Conservation (phyloP, 2,329 filamentous ascomycete genomes). For the Penicillium frequentans region DNA sequence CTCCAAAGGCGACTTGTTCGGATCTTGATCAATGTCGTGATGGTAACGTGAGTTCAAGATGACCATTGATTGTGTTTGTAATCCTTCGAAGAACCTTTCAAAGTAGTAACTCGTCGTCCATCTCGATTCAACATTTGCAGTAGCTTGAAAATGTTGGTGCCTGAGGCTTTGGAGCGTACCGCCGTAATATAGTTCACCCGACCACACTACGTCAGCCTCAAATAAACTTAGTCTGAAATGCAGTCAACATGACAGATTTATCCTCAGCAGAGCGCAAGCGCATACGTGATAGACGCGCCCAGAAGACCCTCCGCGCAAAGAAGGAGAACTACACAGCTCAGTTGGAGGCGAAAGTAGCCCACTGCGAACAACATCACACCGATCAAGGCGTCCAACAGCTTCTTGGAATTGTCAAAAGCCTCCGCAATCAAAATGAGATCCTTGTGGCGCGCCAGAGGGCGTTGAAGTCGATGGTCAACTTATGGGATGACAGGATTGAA, state of each 20-base stretch:
- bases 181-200: neutral
- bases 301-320: neutral
- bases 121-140: too few species aligned
- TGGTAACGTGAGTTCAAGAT: too few species aligned
- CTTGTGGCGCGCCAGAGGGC: slow-evolving; percentile 18
- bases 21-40: too few species aligned
- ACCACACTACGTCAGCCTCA: neutral
- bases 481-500: slow-evolving; percentile 18
- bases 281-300: neutral
- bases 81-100: too few species aligned
- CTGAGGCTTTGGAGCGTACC: neutral
- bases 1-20: too few species aligned
- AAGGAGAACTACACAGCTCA: neutral
- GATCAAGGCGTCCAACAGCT: slow-evolving; percentile 17
- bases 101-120: too few species aligned
- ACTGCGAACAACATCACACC: slow-evolving; percentile 27
- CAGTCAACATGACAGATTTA: neutral
- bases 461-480: slow-evolving; percentile 17
- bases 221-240: neutral
- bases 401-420: slow-evolving; percentile 19
- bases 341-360: slow-evolving; percentile 20
- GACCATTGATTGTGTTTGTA: too few species aligned
- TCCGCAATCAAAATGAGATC: slow-evolving; percentile 23
- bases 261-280: neutral
- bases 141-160: too few species aligned